Conservation (phyloP, 169 alveolate species). For the Babesia bigemina region DNA sequence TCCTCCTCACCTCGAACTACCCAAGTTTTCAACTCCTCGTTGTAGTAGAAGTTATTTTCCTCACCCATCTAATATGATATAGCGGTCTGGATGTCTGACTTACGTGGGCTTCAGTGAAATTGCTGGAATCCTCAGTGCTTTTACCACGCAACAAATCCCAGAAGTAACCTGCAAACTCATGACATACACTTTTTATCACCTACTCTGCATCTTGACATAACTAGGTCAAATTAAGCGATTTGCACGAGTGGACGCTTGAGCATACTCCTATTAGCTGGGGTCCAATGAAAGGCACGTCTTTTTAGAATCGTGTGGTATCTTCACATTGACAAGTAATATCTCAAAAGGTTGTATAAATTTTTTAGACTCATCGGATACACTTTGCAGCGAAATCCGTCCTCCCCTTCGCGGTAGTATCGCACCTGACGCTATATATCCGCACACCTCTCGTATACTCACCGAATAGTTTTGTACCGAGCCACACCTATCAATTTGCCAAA, state of each 20-base stretch:
- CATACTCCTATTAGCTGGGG: too few species aligned
- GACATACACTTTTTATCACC: background rate
- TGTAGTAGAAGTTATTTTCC: slow-evolving; percentile 84
- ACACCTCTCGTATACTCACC: slow-evolving; percentile 37
- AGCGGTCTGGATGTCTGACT: slow-evolving; percentile 6
- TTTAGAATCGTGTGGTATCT: background rate
- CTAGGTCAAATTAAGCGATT: too few species aligned
- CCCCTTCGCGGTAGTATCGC: slow-evolving; percentile 71
- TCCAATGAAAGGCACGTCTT: background rate
- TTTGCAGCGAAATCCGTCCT: slow-evolving; percentile 73
- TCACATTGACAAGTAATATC: slow-evolving; percentile 67
- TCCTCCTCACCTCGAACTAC: slow-evolving; percentile 87
- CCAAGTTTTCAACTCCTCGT: slow-evolving; percentile 83
- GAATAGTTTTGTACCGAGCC: slow-evolving; percentile 60
- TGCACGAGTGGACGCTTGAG: too few species aligned
- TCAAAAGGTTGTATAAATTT: slow-evolving; percentile 60
- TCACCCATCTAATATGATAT: slow-evolving; percentile 79
- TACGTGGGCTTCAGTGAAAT: slow-evolving; percentile 68
- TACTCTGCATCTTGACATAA: slow-evolving; percentile 14
- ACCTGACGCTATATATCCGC: slow-evolving; percentile 20
- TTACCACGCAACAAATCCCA: slow-evolving; percentile 45
- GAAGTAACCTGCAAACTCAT: slow-evolving; percentile 17
- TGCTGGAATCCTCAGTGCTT: slow-evolving; percentile 26
- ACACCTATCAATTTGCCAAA: slow-evolving; percentile 77
- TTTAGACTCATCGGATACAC: slow-evolving; percentile 65